A percentile compares a stretch with the other conserved stretches of the same genome.
phyloP scores from a whole-genome alignment of 2,329 filamentous ascomycete genomes.

The Onygenales sp. region DNA sequence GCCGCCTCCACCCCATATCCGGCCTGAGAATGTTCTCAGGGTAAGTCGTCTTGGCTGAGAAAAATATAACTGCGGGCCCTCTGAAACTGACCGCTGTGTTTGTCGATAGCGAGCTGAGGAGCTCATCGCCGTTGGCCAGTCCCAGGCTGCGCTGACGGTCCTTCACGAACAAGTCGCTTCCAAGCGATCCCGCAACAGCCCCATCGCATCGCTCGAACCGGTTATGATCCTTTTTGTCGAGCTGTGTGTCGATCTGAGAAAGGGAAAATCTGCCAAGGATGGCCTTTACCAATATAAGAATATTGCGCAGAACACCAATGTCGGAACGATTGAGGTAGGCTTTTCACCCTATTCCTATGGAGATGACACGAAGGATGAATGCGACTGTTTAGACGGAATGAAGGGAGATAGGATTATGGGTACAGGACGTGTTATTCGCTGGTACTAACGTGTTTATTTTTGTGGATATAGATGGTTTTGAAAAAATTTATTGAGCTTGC shows the following conservation, averaged over 20 bases:
- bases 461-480: conserved; percentile 60
- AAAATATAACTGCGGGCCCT: conserved; percentile 7
- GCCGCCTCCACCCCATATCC: conserved; percentile 94
- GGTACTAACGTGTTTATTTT: not conserved
- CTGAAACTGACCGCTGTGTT: conserved; percentile 12
- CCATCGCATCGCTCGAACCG: conserved; percentile 90
- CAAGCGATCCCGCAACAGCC: conserved; percentile 94
- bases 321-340: conserved; percentile 85
- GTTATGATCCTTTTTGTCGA: conserved; percentile 98
- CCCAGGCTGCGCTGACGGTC: conserved; percentile 81
- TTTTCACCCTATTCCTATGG: conserved; percentile 3
- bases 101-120: conserved; percentile 70
- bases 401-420: not conserved
- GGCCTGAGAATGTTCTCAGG: conserved; percentile 98
- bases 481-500: conserved; percentile 98
- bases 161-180: conserved; percentile 99
- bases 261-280: conserved; percentile 97
- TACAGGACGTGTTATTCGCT: not conserved
- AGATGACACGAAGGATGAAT: not conserved
- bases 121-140: conserved; percentile 95
- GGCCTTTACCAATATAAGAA: conserved; percentile 99
- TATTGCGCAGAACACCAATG: conserved; percentile 97
- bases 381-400: not conserved
- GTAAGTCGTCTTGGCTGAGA: conserved; percentile 26
- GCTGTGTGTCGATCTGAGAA: conserved; percentile 92